These are phyloP conservation scores for Syzygium syzygioides DNA, from an alignment of 441 rosid genomes.

Conservation along the genomic window DNA sequence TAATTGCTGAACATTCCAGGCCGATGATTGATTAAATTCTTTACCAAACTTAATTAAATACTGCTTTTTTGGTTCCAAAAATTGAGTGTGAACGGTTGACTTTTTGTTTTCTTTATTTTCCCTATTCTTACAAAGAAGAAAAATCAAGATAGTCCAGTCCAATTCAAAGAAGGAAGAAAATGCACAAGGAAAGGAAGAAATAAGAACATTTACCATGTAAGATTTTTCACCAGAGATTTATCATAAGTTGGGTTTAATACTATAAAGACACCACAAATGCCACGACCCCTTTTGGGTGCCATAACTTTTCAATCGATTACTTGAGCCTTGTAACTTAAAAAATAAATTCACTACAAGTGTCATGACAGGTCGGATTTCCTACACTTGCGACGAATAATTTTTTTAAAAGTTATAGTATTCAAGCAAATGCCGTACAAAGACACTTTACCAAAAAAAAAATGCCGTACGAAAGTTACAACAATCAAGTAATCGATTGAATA, in stretches of 20 bases:
- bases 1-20: background rate
- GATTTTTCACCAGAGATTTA: background rate
- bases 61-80: background rate
- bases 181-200: background rate
- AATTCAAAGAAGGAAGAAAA: background rate
- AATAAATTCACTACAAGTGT: accelerated
- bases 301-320: accelerated
- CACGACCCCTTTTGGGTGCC: accelerated
- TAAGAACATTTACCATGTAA: background rate
- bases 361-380: background rate
- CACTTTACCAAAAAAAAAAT: too few relatives aligned
- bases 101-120: background rate
- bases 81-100: background rate
- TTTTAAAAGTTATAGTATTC: accelerated
- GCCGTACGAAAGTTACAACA: background rate
- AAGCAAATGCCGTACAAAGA: accelerated
- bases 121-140: background rate
- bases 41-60: background rate
- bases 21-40: background rate
- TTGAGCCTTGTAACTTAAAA: background rate
- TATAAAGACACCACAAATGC: too few relatives aligned
- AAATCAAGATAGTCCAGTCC: background rate
- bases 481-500: too few relatives aligned
- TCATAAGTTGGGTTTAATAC: background rate
- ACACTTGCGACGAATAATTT: accelerated